A percentile compares a stretch with the other conserved stretches of the same genome.
Evolutionary conservation across 495 filamentous ascomycete species (phyloP).

Genomic region (Cladorrhinum samala): DNA sequence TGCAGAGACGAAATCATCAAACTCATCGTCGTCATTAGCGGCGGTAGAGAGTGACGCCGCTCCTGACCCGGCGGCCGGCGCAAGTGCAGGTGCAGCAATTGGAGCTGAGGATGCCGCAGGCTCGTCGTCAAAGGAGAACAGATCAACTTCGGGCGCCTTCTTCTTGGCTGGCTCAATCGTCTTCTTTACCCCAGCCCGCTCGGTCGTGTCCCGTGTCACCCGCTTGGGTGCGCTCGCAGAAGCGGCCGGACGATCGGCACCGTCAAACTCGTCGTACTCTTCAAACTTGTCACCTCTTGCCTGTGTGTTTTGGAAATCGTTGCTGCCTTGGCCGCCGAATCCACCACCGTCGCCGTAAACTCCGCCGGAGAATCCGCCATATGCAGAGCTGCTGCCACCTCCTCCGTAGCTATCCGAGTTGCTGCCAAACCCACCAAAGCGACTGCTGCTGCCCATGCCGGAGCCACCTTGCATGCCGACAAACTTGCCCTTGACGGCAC

Average conservation of each 20-base stretch:
- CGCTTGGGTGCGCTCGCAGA: slow-evolving; percentile 33
- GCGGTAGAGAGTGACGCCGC: slow-evolving; percentile 47
- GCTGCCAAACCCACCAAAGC: slow-evolving; percentile 88
- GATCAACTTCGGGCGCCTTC: slow-evolving; percentile 79
- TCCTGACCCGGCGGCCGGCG: slow-evolving; percentile 40
- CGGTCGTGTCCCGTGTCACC: slow-evolving; percentile 36
- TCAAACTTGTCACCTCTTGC: slow-evolving; percentile 71
- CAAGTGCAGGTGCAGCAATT: slow-evolving; percentile 42
- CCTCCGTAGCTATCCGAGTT: slow-evolving; percentile 53
- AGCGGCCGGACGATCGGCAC: slow-evolving; percentile 50
- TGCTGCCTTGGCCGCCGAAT: slow-evolving; percentile 58
- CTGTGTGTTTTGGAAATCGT: slow-evolving; percentile 55
- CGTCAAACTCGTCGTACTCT: slow-evolving; percentile 95
- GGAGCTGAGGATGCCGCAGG: slow-evolving; percentile 37
- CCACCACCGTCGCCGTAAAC: slow-evolving; percentile 93
- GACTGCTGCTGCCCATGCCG: slow-evolving; percentile 45
- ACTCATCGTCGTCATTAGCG: slow-evolving; percentile 78
- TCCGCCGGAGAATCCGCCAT: slow-evolving; percentile 78
- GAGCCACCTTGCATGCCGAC: slow-evolving; percentile 81
- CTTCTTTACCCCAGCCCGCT: slow-evolving; percentile 42
- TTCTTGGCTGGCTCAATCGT: slow-evolving; percentile 60
- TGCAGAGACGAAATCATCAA: slow-evolving; percentile 98
- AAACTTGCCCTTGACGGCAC: slow-evolving; percentile 85
- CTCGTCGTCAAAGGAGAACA: slow-evolving; percentile 80
- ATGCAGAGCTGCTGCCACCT: slow-evolving; percentile 56